Evolutionary conservation across 2,329 filamentous ascomycete genomes (phyloP).

Genomic region (Hymenoscyphus albidus): DNA sequence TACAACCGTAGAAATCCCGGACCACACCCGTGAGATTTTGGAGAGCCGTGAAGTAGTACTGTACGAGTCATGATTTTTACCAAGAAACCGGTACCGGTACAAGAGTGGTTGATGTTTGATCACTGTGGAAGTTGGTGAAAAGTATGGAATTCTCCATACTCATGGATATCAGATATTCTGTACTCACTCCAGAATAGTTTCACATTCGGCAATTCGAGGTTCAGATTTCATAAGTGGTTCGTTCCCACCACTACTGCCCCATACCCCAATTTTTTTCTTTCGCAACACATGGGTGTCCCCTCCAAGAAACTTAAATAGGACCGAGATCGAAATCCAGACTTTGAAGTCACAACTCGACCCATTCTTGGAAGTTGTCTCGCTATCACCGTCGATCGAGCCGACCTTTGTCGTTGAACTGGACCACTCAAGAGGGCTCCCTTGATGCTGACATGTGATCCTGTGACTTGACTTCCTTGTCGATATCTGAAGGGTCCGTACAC

Average conservation of each 20-base stretch:
- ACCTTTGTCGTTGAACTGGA: conserved; percentile 1
- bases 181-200: background rate
- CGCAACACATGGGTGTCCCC: background rate
- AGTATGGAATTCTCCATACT: background rate
- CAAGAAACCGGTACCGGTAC: background rate
- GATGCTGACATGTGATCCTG: conserved; percentile 1
- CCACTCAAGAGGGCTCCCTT: background rate
- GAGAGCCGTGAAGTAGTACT: background rate
- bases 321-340: conserved; percentile 2
- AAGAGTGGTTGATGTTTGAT: background rate
- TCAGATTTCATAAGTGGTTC: background rate
- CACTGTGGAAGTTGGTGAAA: background rate
- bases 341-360: background rate
- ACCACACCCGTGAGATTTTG: background rate
- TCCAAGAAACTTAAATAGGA: background rate
- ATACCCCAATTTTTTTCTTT: background rate
- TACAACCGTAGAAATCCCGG: background rate
- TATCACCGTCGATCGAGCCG: background rate
- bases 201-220: background rate
- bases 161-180: background rate
- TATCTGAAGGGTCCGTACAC: background rate
- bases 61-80: background rate
- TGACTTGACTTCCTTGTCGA: background rate
- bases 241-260: background rate
- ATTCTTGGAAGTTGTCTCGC: background rate